Conservation (phyloP, 169 alveolate genomes). For the Blepharisma undulans region DNA sequence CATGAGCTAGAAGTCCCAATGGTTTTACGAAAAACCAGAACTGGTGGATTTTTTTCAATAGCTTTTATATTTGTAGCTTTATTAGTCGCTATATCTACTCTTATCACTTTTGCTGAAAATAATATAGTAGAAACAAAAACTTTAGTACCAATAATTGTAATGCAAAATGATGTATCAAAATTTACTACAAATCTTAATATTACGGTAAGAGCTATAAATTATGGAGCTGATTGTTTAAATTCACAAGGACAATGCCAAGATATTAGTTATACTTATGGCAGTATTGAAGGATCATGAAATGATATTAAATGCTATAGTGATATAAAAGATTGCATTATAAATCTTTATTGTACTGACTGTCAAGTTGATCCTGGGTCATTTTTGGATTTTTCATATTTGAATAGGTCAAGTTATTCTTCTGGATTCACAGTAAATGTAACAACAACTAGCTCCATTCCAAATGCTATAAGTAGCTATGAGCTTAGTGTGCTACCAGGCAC, state of each 20-base stretch:
- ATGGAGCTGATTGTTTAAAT: background rate
- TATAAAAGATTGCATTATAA: background rate
- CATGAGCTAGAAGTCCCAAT: slow-evolving; percentile 4
- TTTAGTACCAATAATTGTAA: slow-evolving; percentile 2
- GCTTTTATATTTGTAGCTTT: slow-evolving; percentile 10
- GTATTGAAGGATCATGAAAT: too few species aligned
- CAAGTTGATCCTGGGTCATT: background rate
- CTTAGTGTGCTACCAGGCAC: background rate
- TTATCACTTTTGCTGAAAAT: background rate
- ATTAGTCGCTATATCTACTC: background rate
- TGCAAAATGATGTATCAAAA: background rate
- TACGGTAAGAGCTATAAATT: background rate
- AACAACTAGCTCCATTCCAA: background rate
- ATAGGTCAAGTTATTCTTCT: background rate
- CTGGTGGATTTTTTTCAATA: slow-evolving; percentile 30
- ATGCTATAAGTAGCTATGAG: background rate
- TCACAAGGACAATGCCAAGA: background rate
- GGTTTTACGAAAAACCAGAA: background rate
- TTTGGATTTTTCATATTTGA: background rate
- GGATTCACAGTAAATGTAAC: background rate
- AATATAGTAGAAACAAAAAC: background rate
- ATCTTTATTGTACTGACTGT: background rate
- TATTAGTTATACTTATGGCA: too few species aligned
- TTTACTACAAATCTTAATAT: background rate
- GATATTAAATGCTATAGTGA: too few species aligned